Evolutionary conservation across 148 eudicot species (phyloP).

Genomic region (Rhododendron henanense): DNA sequence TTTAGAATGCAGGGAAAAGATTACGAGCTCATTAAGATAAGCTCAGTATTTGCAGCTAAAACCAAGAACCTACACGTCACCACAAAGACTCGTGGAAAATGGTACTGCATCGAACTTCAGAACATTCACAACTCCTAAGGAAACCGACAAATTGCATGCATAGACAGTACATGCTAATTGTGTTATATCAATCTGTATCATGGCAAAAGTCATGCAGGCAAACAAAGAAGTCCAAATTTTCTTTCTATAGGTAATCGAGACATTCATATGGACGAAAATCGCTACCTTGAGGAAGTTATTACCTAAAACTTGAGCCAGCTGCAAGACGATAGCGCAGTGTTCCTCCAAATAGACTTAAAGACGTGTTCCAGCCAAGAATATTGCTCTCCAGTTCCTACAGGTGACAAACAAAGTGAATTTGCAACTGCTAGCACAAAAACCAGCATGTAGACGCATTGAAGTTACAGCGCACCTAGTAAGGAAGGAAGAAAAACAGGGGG

Average conservation of each 20-base stretch:
- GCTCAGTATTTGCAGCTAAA: neutral
- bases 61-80: neutral
- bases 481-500: too few species aligned
- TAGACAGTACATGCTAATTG: neutral
- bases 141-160: neutral
- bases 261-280: too few species aligned
- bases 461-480: too few species aligned
- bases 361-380: neutral
- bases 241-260: too few species aligned
- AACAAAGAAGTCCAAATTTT: neutral
- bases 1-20: neutral
- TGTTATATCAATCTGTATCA: neutral
- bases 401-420: neutral
- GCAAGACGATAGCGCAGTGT: neutral
- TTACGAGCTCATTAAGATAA: neutral
- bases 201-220: neutral
- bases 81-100: neutral
- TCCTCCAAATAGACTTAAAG: neutral
- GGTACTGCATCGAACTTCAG: neutral
- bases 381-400: neutral
- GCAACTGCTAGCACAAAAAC: neutral
- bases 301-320: neutral
- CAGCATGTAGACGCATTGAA: neutral
- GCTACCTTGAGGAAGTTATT: neutral
- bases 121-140: neutral